These are phyloP conservation scores for Neurospora sp. DNA, from an alignment of 495 filamentous ascomycete species.

Conservation along the genomic window DNA sequence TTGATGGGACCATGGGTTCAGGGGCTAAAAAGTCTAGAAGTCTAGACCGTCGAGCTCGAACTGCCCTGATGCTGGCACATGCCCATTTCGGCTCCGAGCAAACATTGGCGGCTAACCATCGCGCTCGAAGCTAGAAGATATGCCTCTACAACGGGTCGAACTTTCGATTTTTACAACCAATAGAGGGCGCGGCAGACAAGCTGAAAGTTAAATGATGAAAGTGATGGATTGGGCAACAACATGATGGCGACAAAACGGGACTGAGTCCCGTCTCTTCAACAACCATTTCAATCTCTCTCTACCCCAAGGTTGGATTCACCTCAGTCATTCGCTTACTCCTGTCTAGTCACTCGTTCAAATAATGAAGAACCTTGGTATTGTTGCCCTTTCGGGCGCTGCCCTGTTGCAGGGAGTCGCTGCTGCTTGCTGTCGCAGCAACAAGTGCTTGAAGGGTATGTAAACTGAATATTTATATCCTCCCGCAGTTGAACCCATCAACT, in stretches of 20 bases:
- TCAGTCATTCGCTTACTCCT: conserved; percentile 3
- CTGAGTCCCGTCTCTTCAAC: neutral
- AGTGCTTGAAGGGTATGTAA: conserved; percentile 1
- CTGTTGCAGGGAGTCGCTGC: neutral
- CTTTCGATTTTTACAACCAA: neutral
- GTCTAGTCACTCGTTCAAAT: conserved; percentile 3
- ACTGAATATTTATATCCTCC: neutral
- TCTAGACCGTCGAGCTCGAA: neutral
- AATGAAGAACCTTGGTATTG: conserved; percentile 4
- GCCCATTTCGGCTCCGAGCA: neutral
- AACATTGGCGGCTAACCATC: neutral
- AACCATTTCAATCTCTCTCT: neutral
- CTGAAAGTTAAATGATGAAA: neutral
- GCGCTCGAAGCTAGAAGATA: neutral
- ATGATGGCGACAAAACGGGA: neutral
- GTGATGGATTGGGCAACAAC: neutral
- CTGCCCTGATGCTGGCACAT: neutral
- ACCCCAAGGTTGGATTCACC: neutral
- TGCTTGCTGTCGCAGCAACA: conserved; percentile 2
- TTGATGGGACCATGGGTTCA: neutral
- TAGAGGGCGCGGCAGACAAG: neutral
- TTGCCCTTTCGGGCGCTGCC: conserved; percentile 1
- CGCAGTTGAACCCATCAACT: neutral
- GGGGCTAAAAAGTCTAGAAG: neutral
- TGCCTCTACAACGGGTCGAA: neutral